Percentiles rank a stretch among this genome's conserved stretches.
Conservation (phyloP, 371 early-diverging fungal genomes). For the Mucor piriformis region DNA sequence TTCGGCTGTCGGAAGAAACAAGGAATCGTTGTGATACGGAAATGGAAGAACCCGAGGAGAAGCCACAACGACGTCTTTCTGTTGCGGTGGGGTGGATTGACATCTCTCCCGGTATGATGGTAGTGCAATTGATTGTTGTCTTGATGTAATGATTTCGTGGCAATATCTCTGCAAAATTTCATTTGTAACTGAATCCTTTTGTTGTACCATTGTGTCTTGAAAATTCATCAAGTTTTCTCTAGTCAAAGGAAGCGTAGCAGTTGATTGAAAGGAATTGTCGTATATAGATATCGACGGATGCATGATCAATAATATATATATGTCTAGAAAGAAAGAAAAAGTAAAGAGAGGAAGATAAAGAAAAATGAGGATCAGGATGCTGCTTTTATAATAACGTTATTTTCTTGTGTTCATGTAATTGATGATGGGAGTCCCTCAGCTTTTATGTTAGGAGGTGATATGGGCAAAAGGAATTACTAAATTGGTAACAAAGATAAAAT, state of each 20-base stretch:
- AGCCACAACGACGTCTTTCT: conserved; percentile 27
- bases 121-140: too few species aligned
- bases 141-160: not conserved
- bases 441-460: not conserved
- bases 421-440: not conserved
- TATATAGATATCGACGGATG: not conserved
- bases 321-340: not conserved
- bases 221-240: conserved; percentile 17
- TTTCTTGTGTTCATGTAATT: not conserved
- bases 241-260: conserved; percentile 15
- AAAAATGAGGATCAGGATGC: not conserved
- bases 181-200: not conserved
- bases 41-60: conserved; percentile 37
- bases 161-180: conserved; percentile 19
- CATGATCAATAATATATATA: not conserved
- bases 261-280: not conserved
- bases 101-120: not conserved
- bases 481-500: not conserved
- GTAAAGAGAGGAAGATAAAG: not conserved
- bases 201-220: not conserved
- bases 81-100: conserved; percentile 10
- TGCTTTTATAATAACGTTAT: not conserved
- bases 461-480: conserved; percentile 5
- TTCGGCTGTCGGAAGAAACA: conserved; percentile 42
- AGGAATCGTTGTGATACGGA: conserved; percentile 50